phyloP scores from a whole-genome alignment of 768 basidiomycete genomes.

The Suillus paluster region DNA sequence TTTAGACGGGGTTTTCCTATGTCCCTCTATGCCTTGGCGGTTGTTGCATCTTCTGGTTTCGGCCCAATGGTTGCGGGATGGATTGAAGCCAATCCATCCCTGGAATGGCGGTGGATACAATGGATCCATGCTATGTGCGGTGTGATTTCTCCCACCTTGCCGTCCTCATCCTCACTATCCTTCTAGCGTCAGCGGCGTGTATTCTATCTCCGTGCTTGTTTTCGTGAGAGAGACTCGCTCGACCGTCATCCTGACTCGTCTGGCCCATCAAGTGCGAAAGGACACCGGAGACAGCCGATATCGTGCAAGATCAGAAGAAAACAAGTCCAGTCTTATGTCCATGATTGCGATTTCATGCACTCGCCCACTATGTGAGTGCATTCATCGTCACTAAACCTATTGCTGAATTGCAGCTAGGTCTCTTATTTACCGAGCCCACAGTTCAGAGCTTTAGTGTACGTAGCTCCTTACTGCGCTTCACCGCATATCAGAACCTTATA shows the following conservation, averaged over 20 bases:
- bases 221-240: conserved; percentile 76
- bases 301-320: conserved; percentile 65
- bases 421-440: conserved; percentile 58
- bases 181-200: conserved; percentile 54
- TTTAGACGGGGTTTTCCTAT: conserved; percentile 77
- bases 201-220: conserved; percentile 52
- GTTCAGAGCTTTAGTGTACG: conserved; percentile 75
- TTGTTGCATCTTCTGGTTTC: conserved; percentile 63
- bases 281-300: conserved; percentile 67
- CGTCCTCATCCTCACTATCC: conserved; percentile 3
- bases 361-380: conserved; percentile 68
- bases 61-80: conserved; percentile 69
- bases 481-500: background rate
- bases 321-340: conserved; percentile 55
- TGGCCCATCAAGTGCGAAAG: conserved; percentile 67
- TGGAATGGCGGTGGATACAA: conserved; percentile 85
- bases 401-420: conserved; percentile 14
- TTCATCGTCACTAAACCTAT: background rate
- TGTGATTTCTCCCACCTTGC: conserved; percentile 4
- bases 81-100: conserved; percentile 59
- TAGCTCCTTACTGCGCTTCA: conserved; percentile 8
- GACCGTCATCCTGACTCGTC: conserved; percentile 66
- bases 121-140: conserved; percentile 74
- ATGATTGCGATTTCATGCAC: conserved; percentile 74
- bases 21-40: conserved; percentile 68